Conservation (phyloP, 2,329 filamentous ascomycete genomes). For the Fusarium papillatum region DNA sequence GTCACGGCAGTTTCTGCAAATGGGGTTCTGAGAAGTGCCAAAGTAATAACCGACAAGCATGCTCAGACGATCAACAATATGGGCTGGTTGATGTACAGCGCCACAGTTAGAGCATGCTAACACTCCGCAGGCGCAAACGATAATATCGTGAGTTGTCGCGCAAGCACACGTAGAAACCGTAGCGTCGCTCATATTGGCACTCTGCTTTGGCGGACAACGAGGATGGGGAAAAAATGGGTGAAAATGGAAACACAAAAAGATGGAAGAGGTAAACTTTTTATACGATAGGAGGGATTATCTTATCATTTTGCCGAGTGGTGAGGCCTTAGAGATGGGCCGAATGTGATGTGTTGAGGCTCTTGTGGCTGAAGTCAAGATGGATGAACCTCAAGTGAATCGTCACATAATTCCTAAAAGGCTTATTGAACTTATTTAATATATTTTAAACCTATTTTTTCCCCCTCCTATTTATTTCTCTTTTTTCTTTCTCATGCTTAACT, state of each 20-base stretch:
- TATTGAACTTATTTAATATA: not conserved
- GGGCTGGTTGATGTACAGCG: too few relatives aligned
- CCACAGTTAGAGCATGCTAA: not conserved
- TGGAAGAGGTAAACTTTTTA: not conserved
- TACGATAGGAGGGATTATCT: not conserved
- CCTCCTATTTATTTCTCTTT: too few relatives aligned
- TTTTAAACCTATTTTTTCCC: too few relatives aligned
- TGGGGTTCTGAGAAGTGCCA: not conserved
- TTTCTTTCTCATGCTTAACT: too few relatives aligned
- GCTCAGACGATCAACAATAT: not conserved
- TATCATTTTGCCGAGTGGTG: not conserved
- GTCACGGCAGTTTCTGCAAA: not conserved
- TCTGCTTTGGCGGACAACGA: not conserved
- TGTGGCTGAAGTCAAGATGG: not conserved
- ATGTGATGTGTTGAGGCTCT: not conserved
- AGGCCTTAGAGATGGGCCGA: not conserved
- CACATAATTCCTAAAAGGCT: not conserved
- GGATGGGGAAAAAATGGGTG: not conserved
- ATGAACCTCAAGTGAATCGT: not conserved
- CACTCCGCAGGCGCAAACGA: not conserved
- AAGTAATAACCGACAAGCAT: not conserved
- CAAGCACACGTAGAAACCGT: not conserved
- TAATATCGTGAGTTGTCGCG: not conserved
- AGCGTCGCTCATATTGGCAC: not conserved
- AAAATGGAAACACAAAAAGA: not conserved